Evolutionary conservation across 768 basidiomycete species (phyloP).

Genomic region (Gloeophyllum trabeum): DNA sequence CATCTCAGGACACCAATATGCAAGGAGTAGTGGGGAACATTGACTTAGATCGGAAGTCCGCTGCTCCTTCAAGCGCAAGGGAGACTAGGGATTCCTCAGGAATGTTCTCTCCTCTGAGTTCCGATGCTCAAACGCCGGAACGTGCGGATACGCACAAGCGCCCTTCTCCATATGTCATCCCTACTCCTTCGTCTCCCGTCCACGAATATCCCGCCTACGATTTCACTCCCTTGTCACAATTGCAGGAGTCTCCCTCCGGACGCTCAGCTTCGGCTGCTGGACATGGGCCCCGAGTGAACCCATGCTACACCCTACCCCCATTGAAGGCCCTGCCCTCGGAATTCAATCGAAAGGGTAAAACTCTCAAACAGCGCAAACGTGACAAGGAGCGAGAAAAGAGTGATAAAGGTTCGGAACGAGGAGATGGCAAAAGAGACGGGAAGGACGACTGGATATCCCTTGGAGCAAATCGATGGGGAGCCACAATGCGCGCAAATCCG

Average conservation of each 20-base stretch:
- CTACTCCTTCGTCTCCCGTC: background rate
- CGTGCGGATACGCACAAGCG: no score
- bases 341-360: constrained; percentile 36
- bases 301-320: constrained; percentile 39
- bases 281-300: background rate
- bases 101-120: no score
- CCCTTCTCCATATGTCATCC: background rate
- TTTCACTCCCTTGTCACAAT: no score
- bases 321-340: constrained; percentile 44
- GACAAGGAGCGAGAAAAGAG: constrained; percentile 35
- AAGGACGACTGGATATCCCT: constrained; percentile 55
- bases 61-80: no score
- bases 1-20: no score
- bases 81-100: no score
- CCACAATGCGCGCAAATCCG: constrained; percentile 67
- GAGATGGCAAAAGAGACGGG: constrained; percentile 27
- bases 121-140: no score
- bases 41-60: no score
- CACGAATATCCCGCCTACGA: constrained; percentile 1
- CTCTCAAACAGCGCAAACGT: constrained; percentile 37
- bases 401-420: constrained; percentile 25
- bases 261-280: no score
- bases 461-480: constrained; percentile 64
- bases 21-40: no score
- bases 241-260: no score